Evolutionary conservation across 129 eudicot species (phyloP).

Genomic region (Silybum marianum): DNA sequence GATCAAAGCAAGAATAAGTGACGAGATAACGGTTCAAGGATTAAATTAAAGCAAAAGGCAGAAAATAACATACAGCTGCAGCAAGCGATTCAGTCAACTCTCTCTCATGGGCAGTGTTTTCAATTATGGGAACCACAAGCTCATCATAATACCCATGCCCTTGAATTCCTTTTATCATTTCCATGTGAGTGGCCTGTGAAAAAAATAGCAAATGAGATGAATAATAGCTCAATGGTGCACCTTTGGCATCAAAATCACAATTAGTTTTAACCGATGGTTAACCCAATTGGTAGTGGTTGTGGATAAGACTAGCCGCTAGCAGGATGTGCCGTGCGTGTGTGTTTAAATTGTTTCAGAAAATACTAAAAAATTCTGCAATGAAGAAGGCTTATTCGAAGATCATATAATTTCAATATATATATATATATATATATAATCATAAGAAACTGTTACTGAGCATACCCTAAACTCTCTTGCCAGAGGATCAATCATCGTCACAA

Average conservation of each 20-base stretch:
- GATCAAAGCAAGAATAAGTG: neutral
- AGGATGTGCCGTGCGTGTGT: neutral
- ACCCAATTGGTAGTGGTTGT: neutral
- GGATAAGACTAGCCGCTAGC: neutral
- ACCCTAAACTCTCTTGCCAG: constrained; percentile 70
- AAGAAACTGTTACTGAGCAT: neutral
- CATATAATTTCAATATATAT: neutral
- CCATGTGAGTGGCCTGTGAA: constrained; percentile 94
- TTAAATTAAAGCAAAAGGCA: neutral
- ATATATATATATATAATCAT: neutral
- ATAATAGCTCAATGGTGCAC: neutral
- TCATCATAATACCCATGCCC: constrained; percentile 99
- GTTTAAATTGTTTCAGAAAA: neutral
- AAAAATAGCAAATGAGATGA: constrained; percentile 2
- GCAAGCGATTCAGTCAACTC: constrained; percentile 96
- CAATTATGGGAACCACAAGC: constrained; percentile 93
- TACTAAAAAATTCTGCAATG: neutral
- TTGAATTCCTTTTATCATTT: constrained; percentile 98
- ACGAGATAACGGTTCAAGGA: neutral
- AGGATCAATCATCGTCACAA: constrained; percentile 93
- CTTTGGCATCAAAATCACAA: constrained; percentile 3
- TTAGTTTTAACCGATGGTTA: neutral
- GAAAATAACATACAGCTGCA: constrained; percentile 66
- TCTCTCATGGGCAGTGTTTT: constrained; percentile 92
- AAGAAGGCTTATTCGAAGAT: neutral